Evolutionary conservation across 805 yeast species (phyloP), one percentile per base, ranked within the genome.

Genomic region (Zygoascus tannicola): DNA sequence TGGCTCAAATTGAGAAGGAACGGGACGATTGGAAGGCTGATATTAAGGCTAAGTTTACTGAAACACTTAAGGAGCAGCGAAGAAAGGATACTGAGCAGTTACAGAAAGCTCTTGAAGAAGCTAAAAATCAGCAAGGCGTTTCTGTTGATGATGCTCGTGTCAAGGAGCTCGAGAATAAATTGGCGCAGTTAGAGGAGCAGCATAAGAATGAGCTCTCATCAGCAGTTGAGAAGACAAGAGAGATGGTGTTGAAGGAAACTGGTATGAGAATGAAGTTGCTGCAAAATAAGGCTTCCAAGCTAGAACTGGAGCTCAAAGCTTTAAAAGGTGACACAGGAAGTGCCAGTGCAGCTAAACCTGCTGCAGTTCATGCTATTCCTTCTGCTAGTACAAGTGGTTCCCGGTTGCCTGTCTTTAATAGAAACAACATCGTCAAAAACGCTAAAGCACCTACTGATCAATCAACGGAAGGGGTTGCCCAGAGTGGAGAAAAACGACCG

Each of bases 211-310:
- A 69, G 37, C 67, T 71, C 16, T 69, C 66, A 26, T 72, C 68
- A 38, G 69, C 32, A 12, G 40, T 18, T 2, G 32, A 37, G 10
- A 22, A 16, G 7, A 21, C 40, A 14, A 22, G 40, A n/a, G 40
- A 37, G n/a, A 22, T 37, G 32, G 16, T 73, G 2, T 73, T 74
- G 40, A 74, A 76, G 56, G 78, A 78, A 54, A 71, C 70, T 39
- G 81, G 74, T 47, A 71, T 81, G 59, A 73, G 78, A 51, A 69
- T 71, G 45, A 73, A 70, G 46, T 71, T 81, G 59, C 64, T 76
- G 52, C 72, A 70, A 51, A 67, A 68, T 50, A 78, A 73, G 57
- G 63, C 75, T n/a, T 77, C 73, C 36, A 70, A 70, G 41, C 64
- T 74, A 22, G 77, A 73, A 47, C 63, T 59, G 38, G 68, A 69